These are phyloP conservation scores for Boletus smithii DNA, from an alignment of 1,284 basidiomycete genomes.

Conservation along the genomic window DNA sequence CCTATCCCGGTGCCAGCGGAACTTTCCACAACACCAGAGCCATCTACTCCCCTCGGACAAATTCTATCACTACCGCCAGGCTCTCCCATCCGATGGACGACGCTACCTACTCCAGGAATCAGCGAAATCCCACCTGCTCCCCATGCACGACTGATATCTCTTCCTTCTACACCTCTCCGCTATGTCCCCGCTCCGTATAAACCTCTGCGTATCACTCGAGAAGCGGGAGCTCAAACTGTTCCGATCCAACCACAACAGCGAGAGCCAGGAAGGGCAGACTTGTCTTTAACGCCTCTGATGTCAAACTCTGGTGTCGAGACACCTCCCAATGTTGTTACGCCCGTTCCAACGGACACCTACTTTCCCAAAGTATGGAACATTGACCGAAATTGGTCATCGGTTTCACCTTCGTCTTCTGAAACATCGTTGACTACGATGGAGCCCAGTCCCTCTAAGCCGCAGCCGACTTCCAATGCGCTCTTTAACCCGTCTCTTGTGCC, in stretches of 20 bases:
- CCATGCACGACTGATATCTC: slow-evolving; percentile 31
- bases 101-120: slow-evolving; percentile 56
- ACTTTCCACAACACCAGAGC: slow-evolving; percentile 14
- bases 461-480: slow-evolving; percentile 43
- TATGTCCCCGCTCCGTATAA: slow-evolving; percentile 18
- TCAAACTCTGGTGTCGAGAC: slow-evolving; percentile 73
- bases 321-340: slow-evolving; percentile 58
- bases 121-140: slow-evolving; percentile 48
- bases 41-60: slow-evolving; percentile 28
- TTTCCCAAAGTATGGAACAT: slow-evolving; percentile 75
- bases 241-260: not conserved
- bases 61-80: slow-evolving; percentile 18
- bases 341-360: slow-evolving; percentile 60
- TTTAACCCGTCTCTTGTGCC: slow-evolving; percentile 58
- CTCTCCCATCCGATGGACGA: slow-evolving; percentile 36
- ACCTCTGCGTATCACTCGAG: slow-evolving; percentile 14
- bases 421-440: slow-evolving; percentile 28
- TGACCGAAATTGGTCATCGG: slow-evolving; percentile 32
- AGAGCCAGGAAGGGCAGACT: slow-evolving; percentile 33
- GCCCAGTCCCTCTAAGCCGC: slow-evolving; percentile 27
- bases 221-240: slow-evolving; percentile 23
- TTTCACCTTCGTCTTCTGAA: slow-evolving; percentile 24
- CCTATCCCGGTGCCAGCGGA: slow-evolving; percentile 9
- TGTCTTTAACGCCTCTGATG: slow-evolving; percentile 60
- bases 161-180: slow-evolving; percentile 32